These are phyloP conservation scores for Candida silvatica DNA, from an alignment of 805 yeast species.

Conservation along the genomic window DNA sequence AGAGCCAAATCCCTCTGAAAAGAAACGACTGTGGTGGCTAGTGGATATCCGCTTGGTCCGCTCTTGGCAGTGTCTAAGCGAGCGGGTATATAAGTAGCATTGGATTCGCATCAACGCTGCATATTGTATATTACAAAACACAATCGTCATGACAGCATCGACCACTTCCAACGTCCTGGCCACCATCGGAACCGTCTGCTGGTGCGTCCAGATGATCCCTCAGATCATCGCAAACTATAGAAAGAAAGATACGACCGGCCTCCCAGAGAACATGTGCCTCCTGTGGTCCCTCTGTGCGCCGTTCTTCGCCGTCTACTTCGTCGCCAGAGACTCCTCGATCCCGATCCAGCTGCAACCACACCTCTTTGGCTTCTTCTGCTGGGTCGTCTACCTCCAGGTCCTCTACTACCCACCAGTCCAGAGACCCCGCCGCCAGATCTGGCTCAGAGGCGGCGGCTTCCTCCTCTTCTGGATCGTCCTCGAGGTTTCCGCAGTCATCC, in stretches of 20 bases:
- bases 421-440: constrained; percentile 23
- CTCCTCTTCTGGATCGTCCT: constrained; percentile 28
- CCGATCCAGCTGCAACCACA: constrained; percentile 48
- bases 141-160: constrained; percentile 16
- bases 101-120: too few relatives aligned
- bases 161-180: constrained; percentile 70
- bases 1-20: too few relatives aligned
- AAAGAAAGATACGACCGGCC: constrained; percentile 74
- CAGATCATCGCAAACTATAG: constrained; percentile 60
- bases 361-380: constrained; percentile 42
- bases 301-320: constrained; percentile 44
- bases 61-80: too few relatives aligned
- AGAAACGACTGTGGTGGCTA: too few relatives aligned
- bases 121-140: background rate
- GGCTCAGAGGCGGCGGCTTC: constrained; percentile 24
- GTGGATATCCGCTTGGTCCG: too few relatives aligned
- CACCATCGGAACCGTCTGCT: constrained; percentile 81
- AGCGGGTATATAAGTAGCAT: too few relatives aligned
- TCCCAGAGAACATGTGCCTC: constrained; percentile 84
- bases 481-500: constrained; percentile 42
- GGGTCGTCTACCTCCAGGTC: constrained; percentile 38
- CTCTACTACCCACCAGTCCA: constrained; percentile 45
- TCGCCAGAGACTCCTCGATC: constrained; percentile 37
- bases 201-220: constrained; percentile 90
- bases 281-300: constrained; percentile 65